These are phyloP conservation scores for Aureobasidium uvarum DNA, from an alignment of 2,329 filamentous ascomycete genomes.

Conservation along the genomic window DNA sequence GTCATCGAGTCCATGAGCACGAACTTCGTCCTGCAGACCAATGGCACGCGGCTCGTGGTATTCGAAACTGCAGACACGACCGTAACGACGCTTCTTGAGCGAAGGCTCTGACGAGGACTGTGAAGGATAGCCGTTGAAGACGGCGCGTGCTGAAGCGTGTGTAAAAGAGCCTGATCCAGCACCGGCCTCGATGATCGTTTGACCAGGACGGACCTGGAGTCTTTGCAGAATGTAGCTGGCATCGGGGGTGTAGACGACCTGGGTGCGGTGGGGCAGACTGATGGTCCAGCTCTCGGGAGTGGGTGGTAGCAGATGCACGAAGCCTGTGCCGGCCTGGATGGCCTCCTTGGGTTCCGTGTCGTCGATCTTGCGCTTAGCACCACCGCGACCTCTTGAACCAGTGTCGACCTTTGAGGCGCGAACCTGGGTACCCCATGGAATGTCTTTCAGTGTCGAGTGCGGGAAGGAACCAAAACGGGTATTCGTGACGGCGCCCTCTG, in stretches of 20 bases:
- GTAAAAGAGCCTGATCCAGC: constrained; percentile 82
- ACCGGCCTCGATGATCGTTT: constrained; percentile 73
- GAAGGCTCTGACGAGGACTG: constrained; percentile 26
- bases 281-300: constrained; percentile 81
- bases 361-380: constrained; percentile 54
- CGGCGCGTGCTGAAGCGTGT: constrained; percentile 71
- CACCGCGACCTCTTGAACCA: constrained; percentile 70
- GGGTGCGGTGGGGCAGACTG: constrained; percentile 75
- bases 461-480: constrained; percentile 83
- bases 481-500: constrained; percentile 62
- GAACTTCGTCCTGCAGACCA: constrained; percentile 67
- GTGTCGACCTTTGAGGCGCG: constrained; percentile 88
- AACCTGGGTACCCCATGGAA: constrained; percentile 90
- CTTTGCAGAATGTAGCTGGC: constrained; percentile 81
- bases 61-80: constrained; percentile 79
- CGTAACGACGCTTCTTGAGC: constrained; percentile 44
- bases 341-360: constrained; percentile 47
- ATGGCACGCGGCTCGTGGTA: constrained; percentile 71
- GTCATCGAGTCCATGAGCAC: constrained; percentile 62
- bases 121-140: constrained; percentile 68
- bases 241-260: constrained; percentile 84
- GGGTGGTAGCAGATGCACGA: constrained; percentile 74
- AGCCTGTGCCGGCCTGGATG: constrained; percentile 61
- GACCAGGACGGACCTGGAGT: constrained; percentile 69
- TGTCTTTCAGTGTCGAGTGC: constrained; percentile 56